These are phyloP conservation scores for Trichophyton mentagrophytes DNA, from an alignment of 2,329 filamentous ascomycete genomes.

Conservation along the genomic window DNA sequence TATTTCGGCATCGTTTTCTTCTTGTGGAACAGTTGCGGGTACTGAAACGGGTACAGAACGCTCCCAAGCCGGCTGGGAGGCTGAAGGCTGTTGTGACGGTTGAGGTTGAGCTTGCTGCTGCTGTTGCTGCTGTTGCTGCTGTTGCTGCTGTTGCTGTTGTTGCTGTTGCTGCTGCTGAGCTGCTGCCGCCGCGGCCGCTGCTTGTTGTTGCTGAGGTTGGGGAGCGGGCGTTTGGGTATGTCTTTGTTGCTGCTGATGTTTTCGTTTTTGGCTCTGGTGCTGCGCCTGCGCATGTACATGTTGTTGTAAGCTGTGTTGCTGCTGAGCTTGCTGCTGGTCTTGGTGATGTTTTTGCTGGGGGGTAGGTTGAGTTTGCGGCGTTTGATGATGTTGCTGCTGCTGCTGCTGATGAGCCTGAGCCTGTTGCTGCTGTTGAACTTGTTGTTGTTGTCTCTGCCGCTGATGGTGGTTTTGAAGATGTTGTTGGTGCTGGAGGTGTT, in stretches of 20 bases:
- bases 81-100: neutral
- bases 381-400: neutral
- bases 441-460: slow-evolving; percentile 12
- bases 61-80: neutral
- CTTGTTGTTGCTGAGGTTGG: slow-evolving; percentile 11
- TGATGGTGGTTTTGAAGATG: slow-evolving; percentile 11
- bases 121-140: neutral
- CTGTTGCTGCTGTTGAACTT: neutral
- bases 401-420: neutral
- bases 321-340: neutral
- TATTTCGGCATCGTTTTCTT: slow-evolving; percentile 10
- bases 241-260: slow-evolving; percentile 10
- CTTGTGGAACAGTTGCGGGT: neutral
- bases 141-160: neutral
- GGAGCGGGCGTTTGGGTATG: too few relatives aligned
- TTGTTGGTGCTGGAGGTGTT: slow-evolving; percentile 10
- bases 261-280: slow-evolving; percentile 7
- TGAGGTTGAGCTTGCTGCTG: neutral
- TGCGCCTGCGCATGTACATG: slow-evolving; percentile 7
- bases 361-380: neutral
- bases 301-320: neutral
- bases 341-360: neutral
- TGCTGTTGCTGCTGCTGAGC: neutral
- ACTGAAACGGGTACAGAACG: neutral
- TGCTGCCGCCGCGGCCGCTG: slow-evolving; percentile 6